Percentiles rank a stretch among this genome's conserved stretches.
phyloP scores from a whole-genome alignment of 768 basidiomycete species.

The Trametes maxima region DNA sequence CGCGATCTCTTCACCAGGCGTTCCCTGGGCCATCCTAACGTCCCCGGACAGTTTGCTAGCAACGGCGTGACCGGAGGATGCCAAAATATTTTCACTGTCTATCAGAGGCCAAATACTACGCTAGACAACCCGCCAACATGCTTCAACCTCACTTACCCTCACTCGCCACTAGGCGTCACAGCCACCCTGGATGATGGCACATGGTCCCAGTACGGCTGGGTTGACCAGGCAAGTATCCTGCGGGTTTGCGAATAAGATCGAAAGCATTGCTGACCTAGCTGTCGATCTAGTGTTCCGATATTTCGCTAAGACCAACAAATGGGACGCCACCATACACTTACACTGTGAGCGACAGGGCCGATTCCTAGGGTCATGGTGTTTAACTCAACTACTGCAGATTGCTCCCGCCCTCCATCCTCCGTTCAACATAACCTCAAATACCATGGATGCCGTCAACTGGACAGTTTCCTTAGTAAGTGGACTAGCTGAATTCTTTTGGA shows the following conservation, averaged over 20 bases:
- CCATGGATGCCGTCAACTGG: constrained; percentile 54
- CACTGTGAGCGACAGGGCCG: constrained; percentile 42
- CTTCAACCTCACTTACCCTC: constrained; percentile 49
- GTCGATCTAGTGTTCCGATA: constrained; percentile 53
- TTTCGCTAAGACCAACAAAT: constrained; percentile 53
- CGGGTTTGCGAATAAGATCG: not conserved
- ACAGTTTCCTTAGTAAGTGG: constrained; percentile 46
- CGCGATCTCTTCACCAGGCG: not conserved
- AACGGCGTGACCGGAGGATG: constrained; percentile 64
- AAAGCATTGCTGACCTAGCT: not conserved
- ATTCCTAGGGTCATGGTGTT: not conserved
- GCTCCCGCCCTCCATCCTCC: constrained; percentile 65
- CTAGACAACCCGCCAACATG: constrained; percentile 45
- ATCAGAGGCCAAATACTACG: constrained; percentile 40
- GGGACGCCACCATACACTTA: constrained; percentile 63
- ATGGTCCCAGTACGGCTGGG: constrained; percentile 62
- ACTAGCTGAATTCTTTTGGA: not conserved
- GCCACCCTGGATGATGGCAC: constrained; percentile 49
- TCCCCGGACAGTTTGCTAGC: constrained; percentile 49
- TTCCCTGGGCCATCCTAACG: not conserved
- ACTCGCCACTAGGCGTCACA: constrained; percentile 46
- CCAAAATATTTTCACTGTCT: constrained; percentile 58
- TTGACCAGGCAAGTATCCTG: constrained; percentile 46
- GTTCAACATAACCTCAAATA: constrained; percentile 52
- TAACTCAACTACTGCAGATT: constrained; percentile 39